These are phyloP conservation scores for Talaromyces borbonicus DNA, from an alignment of 495 filamentous ascomycete genomes.

Conservation along the genomic window DNA sequence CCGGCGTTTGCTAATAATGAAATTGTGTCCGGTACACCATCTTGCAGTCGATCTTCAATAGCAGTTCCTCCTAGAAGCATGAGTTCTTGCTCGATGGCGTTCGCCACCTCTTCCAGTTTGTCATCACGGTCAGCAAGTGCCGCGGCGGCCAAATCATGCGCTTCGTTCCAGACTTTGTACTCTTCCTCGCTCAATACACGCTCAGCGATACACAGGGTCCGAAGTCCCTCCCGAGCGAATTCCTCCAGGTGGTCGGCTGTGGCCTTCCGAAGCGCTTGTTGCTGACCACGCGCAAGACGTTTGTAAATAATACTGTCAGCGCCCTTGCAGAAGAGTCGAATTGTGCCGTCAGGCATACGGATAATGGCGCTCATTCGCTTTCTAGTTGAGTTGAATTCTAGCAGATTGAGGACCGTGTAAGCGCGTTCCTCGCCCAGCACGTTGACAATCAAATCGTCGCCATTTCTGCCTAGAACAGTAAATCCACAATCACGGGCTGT, in stretches of 20 bases:
- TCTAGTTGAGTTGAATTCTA: slow-evolving; percentile 95
- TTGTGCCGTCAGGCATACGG: slow-evolving; percentile 86
- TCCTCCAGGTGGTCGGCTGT: slow-evolving; percentile 94
- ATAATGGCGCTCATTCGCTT: slow-evolving; percentile 99
- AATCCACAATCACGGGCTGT: slow-evolving; percentile 95
- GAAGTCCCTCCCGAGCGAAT: slow-evolving; percentile 90
- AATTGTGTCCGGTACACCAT: slow-evolving; percentile 96
- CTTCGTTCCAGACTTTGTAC: slow-evolving; percentile 74
- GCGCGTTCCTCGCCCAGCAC: slow-evolving; percentile 75
- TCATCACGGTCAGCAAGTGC: slow-evolving; percentile 84
- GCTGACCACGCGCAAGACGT: slow-evolving; percentile 73
- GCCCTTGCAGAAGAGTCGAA: slow-evolving; percentile 93
- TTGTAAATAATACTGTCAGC: slow-evolving; percentile 98
- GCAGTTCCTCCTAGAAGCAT: slow-evolving; percentile 90
- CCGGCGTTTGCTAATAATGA: slow-evolving; percentile 85
- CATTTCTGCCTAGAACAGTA: slow-evolving; percentile 75
- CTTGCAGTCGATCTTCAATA: slow-evolving; percentile 95
- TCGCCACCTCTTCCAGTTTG: slow-evolving; percentile 83
- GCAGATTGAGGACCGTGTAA: slow-evolving; percentile 83
- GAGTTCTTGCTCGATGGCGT: slow-evolving; percentile 81
- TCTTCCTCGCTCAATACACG: slow-evolving; percentile 73
- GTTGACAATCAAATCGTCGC: slow-evolving; percentile 73
- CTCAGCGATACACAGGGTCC: slow-evolving; percentile 93
- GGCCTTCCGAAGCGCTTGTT: slow-evolving; percentile 66
- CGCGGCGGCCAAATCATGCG: slow-evolving; percentile 80